A percentile compares a stretch with the other conserved stretches of the same genome.
phyloP scores from a whole-genome alignment of 1,284 basidiomycete genomes.

The Microbotryum silenes-acaulis region DNA sequence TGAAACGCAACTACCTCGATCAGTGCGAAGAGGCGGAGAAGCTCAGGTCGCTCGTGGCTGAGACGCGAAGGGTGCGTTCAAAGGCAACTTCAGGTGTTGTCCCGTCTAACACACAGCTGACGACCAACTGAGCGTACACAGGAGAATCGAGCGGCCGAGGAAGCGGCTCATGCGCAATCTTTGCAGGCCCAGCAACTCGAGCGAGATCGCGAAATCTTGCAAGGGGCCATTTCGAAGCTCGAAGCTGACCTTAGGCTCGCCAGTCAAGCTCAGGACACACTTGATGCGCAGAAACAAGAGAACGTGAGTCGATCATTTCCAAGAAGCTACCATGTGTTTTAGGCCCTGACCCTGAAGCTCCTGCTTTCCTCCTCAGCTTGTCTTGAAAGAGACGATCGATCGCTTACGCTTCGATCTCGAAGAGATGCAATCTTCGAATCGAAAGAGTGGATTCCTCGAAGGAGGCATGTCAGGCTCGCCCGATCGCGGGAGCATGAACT shows the following conservation, averaged over 20 bases:
- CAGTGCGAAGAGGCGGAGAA: constrained; percentile 63
- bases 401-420: constrained; percentile 83
- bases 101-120: no score
- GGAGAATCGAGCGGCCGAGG: constrained; percentile 57
- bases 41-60: constrained; percentile 47
- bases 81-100: not conserved
- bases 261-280: constrained; percentile 58
- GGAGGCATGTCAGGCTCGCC: constrained; percentile 21
- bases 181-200: constrained; percentile 34
- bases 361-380: constrained; percentile 24
- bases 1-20: constrained; percentile 77
- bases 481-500: constrained; percentile 45
- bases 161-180: constrained; percentile 51
- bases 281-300: constrained; percentile 85
- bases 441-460: constrained; percentile 44
- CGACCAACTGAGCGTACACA: not conserved
- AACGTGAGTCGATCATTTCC: constrained; percentile 48
- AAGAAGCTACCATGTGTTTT: no score
- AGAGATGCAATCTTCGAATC: constrained; percentile 55
- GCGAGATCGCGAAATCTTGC: constrained; percentile 58
- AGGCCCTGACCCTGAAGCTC: not conserved
- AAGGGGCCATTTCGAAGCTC: constrained; percentile 56
- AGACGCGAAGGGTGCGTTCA: constrained; percentile 20
- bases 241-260: constrained; percentile 60
- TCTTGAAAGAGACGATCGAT: constrained; percentile 87